These are phyloP conservation scores for Diaporthe sp. DNA, from an alignment of 2,329 filamentous ascomycete species.

Conservation along the genomic window DNA sequence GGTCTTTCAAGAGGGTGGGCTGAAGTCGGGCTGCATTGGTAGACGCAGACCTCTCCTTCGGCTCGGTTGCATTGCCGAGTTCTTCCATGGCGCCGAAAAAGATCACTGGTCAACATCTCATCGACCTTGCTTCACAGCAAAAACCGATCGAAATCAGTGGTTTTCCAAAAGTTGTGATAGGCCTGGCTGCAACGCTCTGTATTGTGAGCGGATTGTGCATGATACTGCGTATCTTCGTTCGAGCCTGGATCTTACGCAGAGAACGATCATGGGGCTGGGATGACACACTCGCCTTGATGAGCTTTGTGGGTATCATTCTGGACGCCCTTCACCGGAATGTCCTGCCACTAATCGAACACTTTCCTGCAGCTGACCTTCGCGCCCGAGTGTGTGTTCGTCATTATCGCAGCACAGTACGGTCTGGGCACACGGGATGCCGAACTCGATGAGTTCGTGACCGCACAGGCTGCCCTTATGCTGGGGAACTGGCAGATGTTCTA, in stretches of 20 bases:
- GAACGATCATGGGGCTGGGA: conserved; percentile 21
- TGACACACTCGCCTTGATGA: conserved; percentile 21
- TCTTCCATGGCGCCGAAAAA: neutral
- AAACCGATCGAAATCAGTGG: neutral
- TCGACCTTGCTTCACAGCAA: conserved; percentile 15
- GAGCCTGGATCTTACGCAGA: neutral
- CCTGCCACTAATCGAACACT: neutral
- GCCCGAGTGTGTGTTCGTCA: conserved; percentile 12
- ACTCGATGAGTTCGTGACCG: conserved; percentile 19
- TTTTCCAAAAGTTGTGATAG: neutral
- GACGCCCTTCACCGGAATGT: fast-evolving
- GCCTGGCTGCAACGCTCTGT: neutral
- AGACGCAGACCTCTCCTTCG: no score
- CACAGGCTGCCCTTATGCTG: neutral
- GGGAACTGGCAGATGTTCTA: conserved; percentile 31
- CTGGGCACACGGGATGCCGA: conserved; percentile 5
- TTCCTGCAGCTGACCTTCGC: neutral
- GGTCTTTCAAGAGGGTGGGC: no score
- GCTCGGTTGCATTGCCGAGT: neutral
- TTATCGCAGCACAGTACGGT: conserved; percentile 13
- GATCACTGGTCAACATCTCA: neutral
- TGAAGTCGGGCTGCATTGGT: neutral
- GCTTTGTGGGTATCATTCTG: neutral
- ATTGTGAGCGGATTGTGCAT: neutral
- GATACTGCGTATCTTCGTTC: neutral